Evolutionary conservation across 2,329 filamentous ascomycete genomes (phyloP), one percentile per base, ranked within the genome.

Genomic region (Lecanicillium sp.): DNA sequence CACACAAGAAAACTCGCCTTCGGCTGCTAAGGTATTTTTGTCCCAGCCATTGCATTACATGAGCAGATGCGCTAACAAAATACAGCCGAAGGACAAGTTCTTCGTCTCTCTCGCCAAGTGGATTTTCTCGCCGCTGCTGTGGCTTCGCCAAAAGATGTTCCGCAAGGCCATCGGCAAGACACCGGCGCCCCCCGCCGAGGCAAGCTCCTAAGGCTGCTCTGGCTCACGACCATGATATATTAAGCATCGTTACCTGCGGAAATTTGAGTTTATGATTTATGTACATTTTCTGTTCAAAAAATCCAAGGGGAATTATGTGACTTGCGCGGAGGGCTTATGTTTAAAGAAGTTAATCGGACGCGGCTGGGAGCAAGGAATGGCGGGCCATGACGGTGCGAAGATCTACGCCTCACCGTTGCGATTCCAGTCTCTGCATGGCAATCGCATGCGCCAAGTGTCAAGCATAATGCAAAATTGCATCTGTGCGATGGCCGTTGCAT

Each of bases 51-150:
- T 39, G 24, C 23, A 11, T 21, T 27, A 19, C 11, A 17, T 29
- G 26, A 29, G 26, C 12, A 29, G 12, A 29, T 29, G 21, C 15
- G 12, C 44, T 51, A 20, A 50, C 48, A 33, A 20, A 23, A 29
- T 33, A 26, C 29, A 50, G 48, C 30, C 48, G 14, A 46, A 46
- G 38, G 43, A 32, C 17, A 51, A 32, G 20, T 43, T 51, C 44
- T 21, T 48, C 8, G 44, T 48, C 10, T 42, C 44, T 5, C 39
- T 51, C 27, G 44, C 39, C 12, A 19, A 30, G 15, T 40, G 46
- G 49, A 48, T 51, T 23, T 14, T 51, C 10, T 46, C 49, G 21
- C 49, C 49, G 12, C 44, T 42, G 36, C 21, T 39, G n/a, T 51
- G 49, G 49, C 33, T 51, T 15, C 49, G 49, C 21, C 41, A 39